phyloP scores from a whole-genome alignment of 805 yeast genomes.

The Cephaloascus fragrans region DNA sequence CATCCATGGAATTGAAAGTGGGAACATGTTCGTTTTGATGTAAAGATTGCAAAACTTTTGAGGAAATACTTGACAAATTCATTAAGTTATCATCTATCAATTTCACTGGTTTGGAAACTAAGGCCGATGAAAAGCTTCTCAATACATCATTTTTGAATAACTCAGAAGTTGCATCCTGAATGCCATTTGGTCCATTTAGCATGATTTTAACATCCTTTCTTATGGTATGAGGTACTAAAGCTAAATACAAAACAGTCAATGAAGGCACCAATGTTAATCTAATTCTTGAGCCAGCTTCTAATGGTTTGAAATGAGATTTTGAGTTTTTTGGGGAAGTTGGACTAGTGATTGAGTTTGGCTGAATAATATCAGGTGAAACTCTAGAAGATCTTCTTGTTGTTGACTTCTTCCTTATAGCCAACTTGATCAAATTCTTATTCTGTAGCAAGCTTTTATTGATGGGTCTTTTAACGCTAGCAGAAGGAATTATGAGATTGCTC shows the following conservation, averaged over 20 bases:
- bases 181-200: slow-evolving; percentile 4
- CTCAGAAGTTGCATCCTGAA: slow-evolving; percentile 2
- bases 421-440: slow-evolving; percentile 5
- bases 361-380: slow-evolving; percentile 4
- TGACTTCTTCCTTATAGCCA: slow-evolving; percentile 23
- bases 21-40: slow-evolving; percentile 13
- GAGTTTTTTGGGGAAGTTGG: slow-evolving; percentile 7
- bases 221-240: slow-evolving; percentile 20
- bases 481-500: no score
- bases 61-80: slow-evolving; percentile 23
- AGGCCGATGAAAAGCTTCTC: slow-evolving; percentile 1
- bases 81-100: slow-evolving; percentile 28
- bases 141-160: background rate
- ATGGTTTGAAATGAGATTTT: slow-evolving; percentile 29
- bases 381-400: slow-evolving; percentile 7
- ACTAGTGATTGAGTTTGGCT: slow-evolving; percentile 2
- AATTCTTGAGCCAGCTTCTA: slow-evolving; percentile 42
- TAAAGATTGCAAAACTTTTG: slow-evolving; percentile 24
- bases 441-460: slow-evolving; percentile 3
- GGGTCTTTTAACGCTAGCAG: no score
- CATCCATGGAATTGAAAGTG: slow-evolving; percentile 32
- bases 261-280: slow-evolving; percentile 37
- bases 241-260: slow-evolving; percentile 31
- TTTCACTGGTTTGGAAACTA: slow-evolving; percentile 18
- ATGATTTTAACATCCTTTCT: slow-evolving; percentile 12